These are phyloP conservation scores for Bothriochloa decipiens DNA, from an alignment of 176 grass and related monocot genomes.

Conservation along the genomic window DNA sequence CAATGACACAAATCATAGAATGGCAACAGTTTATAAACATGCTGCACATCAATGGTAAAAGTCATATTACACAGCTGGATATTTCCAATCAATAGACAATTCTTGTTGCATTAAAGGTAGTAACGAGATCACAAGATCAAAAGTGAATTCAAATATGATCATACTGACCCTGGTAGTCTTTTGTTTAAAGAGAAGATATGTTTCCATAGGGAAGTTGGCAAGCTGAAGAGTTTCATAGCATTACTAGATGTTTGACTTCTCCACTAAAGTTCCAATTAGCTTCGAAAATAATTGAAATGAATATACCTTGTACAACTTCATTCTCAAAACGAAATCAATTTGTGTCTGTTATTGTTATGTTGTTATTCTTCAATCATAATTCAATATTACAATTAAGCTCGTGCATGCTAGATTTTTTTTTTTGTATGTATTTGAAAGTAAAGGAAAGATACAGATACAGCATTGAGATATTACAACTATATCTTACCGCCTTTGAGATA, in stretches of 20 bases:
- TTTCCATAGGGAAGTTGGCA: too few species aligned
- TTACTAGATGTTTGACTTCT: conserved; percentile 4
- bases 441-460: background rate
- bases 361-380: background rate
- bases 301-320: background rate
- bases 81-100: too few species aligned
- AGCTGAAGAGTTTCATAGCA: background rate
- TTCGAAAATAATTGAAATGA: background rate
- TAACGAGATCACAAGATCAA: too few species aligned
- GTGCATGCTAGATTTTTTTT: background rate
- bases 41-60: background rate
- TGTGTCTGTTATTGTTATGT: background rate
- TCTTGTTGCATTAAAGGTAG: too few species aligned
- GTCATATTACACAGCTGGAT: too few species aligned
- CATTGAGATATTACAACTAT: background rate
- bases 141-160: too few species aligned
- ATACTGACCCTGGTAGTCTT: too few species aligned
- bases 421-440: background rate
- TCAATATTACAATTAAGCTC: background rate
- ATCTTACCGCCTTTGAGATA: conserved; percentile 63
- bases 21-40: background rate
- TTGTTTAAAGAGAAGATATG: too few species aligned
- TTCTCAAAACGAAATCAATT: background rate
- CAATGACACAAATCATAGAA: background rate
- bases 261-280: background rate